phyloP scores from a whole-genome alignment of 169 alveolate genomes.

The Plasmodium inui region DNA sequence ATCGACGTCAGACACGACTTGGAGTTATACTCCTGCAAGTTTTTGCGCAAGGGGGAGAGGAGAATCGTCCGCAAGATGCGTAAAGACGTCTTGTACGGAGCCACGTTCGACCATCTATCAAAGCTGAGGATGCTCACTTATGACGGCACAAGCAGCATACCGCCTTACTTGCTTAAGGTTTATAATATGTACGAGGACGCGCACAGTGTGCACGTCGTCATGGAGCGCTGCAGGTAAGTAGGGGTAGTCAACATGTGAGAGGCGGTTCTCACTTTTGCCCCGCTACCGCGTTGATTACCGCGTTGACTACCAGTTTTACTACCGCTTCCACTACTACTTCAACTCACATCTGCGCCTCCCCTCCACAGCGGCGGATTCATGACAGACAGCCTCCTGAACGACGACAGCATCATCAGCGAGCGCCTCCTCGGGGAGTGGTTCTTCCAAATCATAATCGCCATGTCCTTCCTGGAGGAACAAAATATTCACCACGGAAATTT shows the following conservation, averaged over 20 bases:
- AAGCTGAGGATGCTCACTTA: slow-evolving; percentile 28
- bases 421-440: slow-evolving; percentile 50
- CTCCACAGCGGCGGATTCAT: slow-evolving; percentile 57
- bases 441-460: slow-evolving; percentile 40
- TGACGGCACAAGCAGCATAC: not conserved
- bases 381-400: slow-evolving; percentile 20
- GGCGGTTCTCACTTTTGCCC: not conserved
- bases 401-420: slow-evolving; percentile 24
- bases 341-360: not conserved
- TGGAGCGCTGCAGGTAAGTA: slow-evolving; percentile 47
- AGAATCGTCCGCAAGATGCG: slow-evolving; percentile 14
- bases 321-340: not conserved
- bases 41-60: slow-evolving; percentile 21
- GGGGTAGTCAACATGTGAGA: not conserved
- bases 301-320: not conserved
- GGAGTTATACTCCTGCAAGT: slow-evolving; percentile 8
- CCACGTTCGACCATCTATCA: not conserved
- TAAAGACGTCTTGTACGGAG: slow-evolving; percentile 11
- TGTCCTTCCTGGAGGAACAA: slow-evolving; percentile 40
- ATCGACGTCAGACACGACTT: not conserved
- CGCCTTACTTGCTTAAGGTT: slow-evolving; percentile 33
- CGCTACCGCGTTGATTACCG: not conserved
- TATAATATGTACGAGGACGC: slow-evolving; percentile 44
- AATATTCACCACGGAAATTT: slow-evolving; percentile 51
- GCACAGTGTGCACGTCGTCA: slow-evolving; percentile 26